Base-by-base conservation (phyloP, 345 rosid genomes). In the Eucalyptus globulus region DNA sequence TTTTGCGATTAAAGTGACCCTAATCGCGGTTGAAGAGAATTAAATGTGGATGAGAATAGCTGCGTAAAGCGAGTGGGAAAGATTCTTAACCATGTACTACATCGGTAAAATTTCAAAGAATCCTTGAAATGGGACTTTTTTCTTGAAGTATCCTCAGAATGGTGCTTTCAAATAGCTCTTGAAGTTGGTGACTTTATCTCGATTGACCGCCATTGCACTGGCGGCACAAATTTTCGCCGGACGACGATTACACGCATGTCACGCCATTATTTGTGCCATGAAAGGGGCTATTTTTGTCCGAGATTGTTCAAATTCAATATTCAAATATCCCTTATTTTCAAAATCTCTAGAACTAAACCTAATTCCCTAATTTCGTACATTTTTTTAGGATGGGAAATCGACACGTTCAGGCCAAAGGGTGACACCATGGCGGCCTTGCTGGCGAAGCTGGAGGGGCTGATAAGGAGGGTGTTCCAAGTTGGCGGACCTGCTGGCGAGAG, bases 381-480 rank as follows among this genome's bases (percentile, higher is more conserved):
- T 60, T 60, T 27, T 60, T 29, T 11, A 60, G 14, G 31, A 11
- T 60, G 67, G 88, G 92, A 90, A 92, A 95, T 96, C n/a, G 91
- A 90, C 89, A 76, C 92, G 53, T 97, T 94, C 95, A 94, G 93
- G 89, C 98, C 99, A 3, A 92, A 88, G 87, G 99, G 99, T 87
- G 93, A 94, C 88, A 95, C 93, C 86, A 94, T 96, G 87, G 95
- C 94, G 95, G 99, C 96, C 87, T 96, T 96, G 87, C 89, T 96
- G 89, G 97, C 93, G 90, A 96, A 96, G 80, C 80, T 97, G 83
- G 95, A 92, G 93, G 94, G 83, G 44, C 91, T 95, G 65, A 97
- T 96, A 51, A 51, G 97, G 95, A 90, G 21, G 93, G 92, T 87
- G 94, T 86, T 97, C 92, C 7, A 98, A 99, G 3, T 96, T 98